phyloP scores from a whole-genome alignment of 164 flowering plant species.

The Nelumbo lutea region DNA sequence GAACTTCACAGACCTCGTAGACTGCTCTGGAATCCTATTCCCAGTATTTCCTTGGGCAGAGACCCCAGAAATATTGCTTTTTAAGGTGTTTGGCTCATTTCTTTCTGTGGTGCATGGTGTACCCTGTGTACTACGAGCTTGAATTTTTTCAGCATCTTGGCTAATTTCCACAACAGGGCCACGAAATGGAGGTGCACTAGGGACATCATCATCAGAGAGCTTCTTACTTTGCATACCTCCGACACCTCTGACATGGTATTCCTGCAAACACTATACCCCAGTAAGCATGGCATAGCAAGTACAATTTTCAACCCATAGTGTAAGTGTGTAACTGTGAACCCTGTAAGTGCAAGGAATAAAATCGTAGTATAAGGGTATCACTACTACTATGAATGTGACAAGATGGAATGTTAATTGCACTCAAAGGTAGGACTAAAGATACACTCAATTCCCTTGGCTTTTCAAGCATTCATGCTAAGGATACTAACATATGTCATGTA shows the following conservation, averaged over 20 bases:
- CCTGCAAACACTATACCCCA: slow-evolving; percentile 26
- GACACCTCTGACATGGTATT: slow-evolving; percentile 17
- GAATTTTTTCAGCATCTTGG: slow-evolving; percentile 22
- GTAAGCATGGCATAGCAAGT: not conserved
- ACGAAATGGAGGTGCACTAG: slow-evolving; percentile 78
- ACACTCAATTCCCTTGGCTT: too few relatives aligned
- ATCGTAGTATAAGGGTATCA: too few relatives aligned
- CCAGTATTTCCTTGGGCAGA: slow-evolving; percentile 19
- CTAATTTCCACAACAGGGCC: slow-evolving; percentile 40
- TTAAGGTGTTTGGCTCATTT: slow-evolving; percentile 10
- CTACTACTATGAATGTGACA: too few relatives aligned
- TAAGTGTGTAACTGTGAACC: too few relatives aligned
- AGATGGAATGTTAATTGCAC: too few relatives aligned
- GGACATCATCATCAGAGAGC: slow-evolving; percentile 44
- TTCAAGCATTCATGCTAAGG: too few relatives aligned
- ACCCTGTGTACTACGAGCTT: slow-evolving; percentile 17
- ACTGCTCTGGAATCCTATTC: slow-evolving; percentile 23
- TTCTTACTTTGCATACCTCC: slow-evolving; percentile 24
- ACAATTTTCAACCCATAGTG: not conserved
- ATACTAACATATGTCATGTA: too few relatives aligned
- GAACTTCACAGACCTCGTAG: slow-evolving; percentile 38
- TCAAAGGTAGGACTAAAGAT: too few relatives aligned
- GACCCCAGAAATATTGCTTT: slow-evolving; percentile 12
- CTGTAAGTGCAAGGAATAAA: too few relatives aligned
- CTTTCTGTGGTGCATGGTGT: slow-evolving; percentile 10